Base-by-base conservation (phyloP, 495 filamentous ascomycete species). In the Neurospora terricola region DNA sequence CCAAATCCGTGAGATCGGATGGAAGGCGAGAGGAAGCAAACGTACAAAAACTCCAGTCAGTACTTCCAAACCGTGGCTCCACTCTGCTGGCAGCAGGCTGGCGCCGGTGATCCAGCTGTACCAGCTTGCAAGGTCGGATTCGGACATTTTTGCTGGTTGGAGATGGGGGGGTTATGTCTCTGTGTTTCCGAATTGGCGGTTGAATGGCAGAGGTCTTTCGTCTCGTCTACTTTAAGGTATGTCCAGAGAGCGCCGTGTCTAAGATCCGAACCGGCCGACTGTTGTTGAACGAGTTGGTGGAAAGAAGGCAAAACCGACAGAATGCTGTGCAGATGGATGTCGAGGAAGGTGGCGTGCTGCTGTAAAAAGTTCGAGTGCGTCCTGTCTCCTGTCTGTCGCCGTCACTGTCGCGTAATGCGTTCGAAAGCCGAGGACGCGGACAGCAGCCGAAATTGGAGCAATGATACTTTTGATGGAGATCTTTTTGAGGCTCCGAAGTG, bases 11-110 rank as follows among this genome's bases (percentile, higher is more conserved):
- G n/a, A 23, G 23, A 66, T 66, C 14, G 14, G 27, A 66, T 34
- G 27, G 54, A 36, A 66, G 27, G 14, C 14, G 14, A 5, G 21
- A 14, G 6, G 8, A 54, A 10, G 14, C 4, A 66, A 40, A 72
- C 77, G 68, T 68, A 81, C 80, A 69, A 80, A 80, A 70, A 79
- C 73, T 40, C 72, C 69, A 5, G 78, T 77, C 38, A 81, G 73
- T 8, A 74, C 27, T 39, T 73, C 74, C 3, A 79, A 14, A 42
- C 75, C 68, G 38, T 73, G 71, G 45, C 72, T 39, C 48, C 73
- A 77, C 23, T 79, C 74, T 11, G 62, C 11, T n/a, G 78, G 76
- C 5, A 80, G 38, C 30, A 77, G 69, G 71, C 76, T 78, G 40
- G 73, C 71, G n/a, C 75, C 73, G 21, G 62, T 73, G 48, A 79